These are phyloP conservation scores for Saccharomyces eubayanus DNA, from an alignment of 805 yeast genomes.

Conservation along the genomic window DNA sequence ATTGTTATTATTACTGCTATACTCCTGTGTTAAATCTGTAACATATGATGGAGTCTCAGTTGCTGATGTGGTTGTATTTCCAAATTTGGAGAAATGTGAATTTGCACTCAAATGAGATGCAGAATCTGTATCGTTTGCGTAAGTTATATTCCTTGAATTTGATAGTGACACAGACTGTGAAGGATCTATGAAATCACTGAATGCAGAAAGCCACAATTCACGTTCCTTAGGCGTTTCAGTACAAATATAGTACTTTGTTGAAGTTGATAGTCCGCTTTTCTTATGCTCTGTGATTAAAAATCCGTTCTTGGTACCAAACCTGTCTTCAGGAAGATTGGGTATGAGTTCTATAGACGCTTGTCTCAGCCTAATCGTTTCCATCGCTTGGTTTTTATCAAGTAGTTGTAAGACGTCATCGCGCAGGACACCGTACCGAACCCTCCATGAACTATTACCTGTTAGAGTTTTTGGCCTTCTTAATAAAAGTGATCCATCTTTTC, in stretches of 20 bases:
- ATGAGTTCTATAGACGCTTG: conserved; percentile 34
- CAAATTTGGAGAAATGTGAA: background rate
- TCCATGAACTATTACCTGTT: conserved; percentile 60
- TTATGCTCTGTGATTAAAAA: conserved; percentile 34
- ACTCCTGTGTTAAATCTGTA: conserved; percentile 11
- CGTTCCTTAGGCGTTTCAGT: conserved; percentile 74
- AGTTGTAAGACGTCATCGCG: conserved; percentile 52
- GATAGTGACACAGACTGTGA: conserved; percentile 4
- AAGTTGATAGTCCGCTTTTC: conserved; percentile 31
- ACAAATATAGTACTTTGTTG: conserved; percentile 57
- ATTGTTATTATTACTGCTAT: background rate
- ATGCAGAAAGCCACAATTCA: conserved; percentile 57
- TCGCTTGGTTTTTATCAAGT: conserved; percentile 43
- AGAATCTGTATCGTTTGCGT: background rate
- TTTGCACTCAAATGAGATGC: conserved; percentile 5
- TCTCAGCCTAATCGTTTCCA: conserved; percentile 37
- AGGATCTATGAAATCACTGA: conserved; percentile 30
- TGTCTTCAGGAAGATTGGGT: conserved; percentile 32
- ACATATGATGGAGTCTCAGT: conserved; percentile 10
- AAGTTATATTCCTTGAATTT: conserved; percentile 1
- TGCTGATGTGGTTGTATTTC: background rate
- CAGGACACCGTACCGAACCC: conserved; percentile 57
- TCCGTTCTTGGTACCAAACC: conserved; percentile 31
- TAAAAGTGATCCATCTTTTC: conserved; percentile 57
- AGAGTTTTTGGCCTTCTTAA: conserved; percentile 45